Base-by-base conservation (phyloP, 768 basidiomycete genomes). In the Collybiopsis confluens region DNA sequence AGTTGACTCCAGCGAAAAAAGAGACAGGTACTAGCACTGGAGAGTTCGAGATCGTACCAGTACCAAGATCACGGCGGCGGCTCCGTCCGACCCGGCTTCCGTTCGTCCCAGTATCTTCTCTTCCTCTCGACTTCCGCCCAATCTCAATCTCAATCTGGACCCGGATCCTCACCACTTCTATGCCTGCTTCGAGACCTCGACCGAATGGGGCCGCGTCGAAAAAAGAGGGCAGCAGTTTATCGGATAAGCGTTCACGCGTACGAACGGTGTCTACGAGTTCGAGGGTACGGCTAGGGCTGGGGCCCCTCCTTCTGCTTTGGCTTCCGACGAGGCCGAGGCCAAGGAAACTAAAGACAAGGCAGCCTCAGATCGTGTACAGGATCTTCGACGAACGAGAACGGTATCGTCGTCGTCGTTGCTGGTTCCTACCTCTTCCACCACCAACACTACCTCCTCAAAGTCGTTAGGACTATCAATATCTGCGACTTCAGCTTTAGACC, bases 81-180 rank as follows among this genome's bases (percentile, higher is more conserved):
- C 56, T 4, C 52, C 43, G 16, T 51, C 48, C 60, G 40, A 47
- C 60, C 23, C 64, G 62, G 28, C 40, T 3, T 18, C 16, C 30
- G 5, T 13, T 33, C 36, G 35, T 13, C 13, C 16, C 3, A 35
- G 37, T 45, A n/a, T n/a, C n/a, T n/a, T n/a, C n/a, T 18, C 24
- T 28, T 5, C 16, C 18, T 26, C 11, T 24, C 41, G 15, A 38
- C 50, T n/a, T n/a, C n/a, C n/a, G n/a, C n/a, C n/a, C n/a, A n/a
- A n/a, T n/a, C n/a, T n/a, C n/a, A n/a, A n/a, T n/a, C n/a, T n/a
- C n/a, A n/a, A n/a, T n/a, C n/a, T n/a, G n/a, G n/a, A n/a, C n/a
- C n/a, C n/a, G n/a, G 9, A 26, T 37, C 35, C 21, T 48, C 47
- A 18, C 47, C 26, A 21, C 28, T 52, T 40, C 38, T 41, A 26